Conservation (phyloP, 2,329 filamentous ascomycete species). For the Colletotrichum incanum region DNA sequence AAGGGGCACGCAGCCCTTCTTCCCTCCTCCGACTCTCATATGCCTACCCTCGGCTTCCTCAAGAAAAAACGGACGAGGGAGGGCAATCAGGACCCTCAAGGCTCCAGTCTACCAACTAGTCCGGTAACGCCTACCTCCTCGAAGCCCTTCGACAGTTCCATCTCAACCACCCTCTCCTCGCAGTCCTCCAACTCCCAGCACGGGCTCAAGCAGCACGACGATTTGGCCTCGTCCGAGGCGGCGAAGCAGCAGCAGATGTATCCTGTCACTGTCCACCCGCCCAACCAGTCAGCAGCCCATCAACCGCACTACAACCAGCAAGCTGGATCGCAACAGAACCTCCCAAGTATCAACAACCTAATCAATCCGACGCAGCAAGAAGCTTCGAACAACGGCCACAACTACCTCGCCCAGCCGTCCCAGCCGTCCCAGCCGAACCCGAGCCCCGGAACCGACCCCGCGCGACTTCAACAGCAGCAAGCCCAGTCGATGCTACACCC, state of each 20-base stretch:
- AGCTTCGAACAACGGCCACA: slow-evolving; percentile 46
- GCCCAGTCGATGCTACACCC: slow-evolving; percentile 50
- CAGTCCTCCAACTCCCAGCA: slow-evolving; percentile 41
- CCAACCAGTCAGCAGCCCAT: slow-evolving; percentile 50
- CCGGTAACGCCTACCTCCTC: slow-evolving; percentile 73
- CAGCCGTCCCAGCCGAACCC: slow-evolving; percentile 50
- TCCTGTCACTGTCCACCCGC: slow-evolving; percentile 49
- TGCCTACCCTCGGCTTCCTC: slow-evolving; percentile 96
- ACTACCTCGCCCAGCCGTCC: slow-evolving; percentile 45
- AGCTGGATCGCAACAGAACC: slow-evolving; percentile 73
- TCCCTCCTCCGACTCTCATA: slow-evolving; percentile 59
- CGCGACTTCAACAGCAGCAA: slow-evolving; percentile 57
- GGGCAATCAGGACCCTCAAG: slow-evolving; percentile 79
- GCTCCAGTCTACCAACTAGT: slow-evolving; percentile 76
- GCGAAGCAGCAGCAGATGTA: slow-evolving; percentile 52
- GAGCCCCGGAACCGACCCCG: slow-evolving; percentile 57
- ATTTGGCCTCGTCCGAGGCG: slow-evolving; percentile 42
- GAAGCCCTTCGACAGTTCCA: slow-evolving; percentile 63
- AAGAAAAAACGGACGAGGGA: slow-evolving; percentile 99
- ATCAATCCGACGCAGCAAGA: slow-evolving; percentile 77
- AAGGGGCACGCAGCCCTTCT: slow-evolving; percentile 45
- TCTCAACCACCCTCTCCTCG: slow-evolving; percentile 45
- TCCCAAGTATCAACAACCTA: slow-evolving; percentile 86
- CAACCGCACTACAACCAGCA: slow-evolving; percentile 51
- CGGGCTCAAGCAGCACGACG: slow-evolving; percentile 43